Evolutionary conservation across 164 flowering plant species (phyloP).

Genomic region (Aristolochia contorta): DNA sequence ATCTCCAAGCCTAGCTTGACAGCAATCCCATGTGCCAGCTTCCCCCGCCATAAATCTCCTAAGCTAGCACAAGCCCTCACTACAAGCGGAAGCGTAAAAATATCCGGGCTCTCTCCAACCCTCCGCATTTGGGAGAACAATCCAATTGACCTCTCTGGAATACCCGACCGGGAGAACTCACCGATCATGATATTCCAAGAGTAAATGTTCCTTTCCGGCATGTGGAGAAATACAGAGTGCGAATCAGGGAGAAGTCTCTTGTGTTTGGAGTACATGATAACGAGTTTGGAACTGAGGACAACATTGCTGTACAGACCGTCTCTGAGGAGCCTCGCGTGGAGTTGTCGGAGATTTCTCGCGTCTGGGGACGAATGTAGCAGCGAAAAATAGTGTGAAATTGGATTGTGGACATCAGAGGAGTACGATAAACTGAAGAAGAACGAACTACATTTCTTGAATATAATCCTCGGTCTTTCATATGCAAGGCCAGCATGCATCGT

Average conservation of each 20-base stretch:
- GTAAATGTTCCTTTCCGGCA: constrained; percentile 16
- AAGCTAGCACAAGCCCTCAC: constrained; percentile 11
- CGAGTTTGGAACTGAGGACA: constrained; percentile 15
- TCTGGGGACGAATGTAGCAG: constrained; percentile 15
- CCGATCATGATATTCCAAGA: constrained; percentile 24
- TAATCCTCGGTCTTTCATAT: no score
- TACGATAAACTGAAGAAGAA: not conserved
- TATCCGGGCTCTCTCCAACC: constrained; percentile 6
- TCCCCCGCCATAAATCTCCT: constrained; percentile 2
- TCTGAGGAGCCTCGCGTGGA: constrained; percentile 14
- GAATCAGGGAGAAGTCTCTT: constrained; percentile 9
- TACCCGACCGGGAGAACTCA: constrained; percentile 12
- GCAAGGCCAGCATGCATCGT: no score
- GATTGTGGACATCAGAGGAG: constrained; percentile 1
- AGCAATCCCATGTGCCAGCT: constrained; percentile 11
- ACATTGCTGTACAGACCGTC: constrained; percentile 12
- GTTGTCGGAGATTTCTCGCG: constrained; percentile 3
- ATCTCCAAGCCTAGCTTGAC: constrained; percentile 9
- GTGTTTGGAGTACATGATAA: constrained; percentile 17
- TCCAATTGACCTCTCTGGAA: not conserved
- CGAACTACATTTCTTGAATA: no score
- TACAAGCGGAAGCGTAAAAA: constrained; percentile 12
- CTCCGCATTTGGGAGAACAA: constrained; percentile 10
- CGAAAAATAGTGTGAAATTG: constrained; percentile 10
- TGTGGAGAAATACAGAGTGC: constrained; percentile 13